phyloP scores from a whole-genome alignment of 2,329 filamentous ascomycete species.

The Ceratocystis ficicola region DNA sequence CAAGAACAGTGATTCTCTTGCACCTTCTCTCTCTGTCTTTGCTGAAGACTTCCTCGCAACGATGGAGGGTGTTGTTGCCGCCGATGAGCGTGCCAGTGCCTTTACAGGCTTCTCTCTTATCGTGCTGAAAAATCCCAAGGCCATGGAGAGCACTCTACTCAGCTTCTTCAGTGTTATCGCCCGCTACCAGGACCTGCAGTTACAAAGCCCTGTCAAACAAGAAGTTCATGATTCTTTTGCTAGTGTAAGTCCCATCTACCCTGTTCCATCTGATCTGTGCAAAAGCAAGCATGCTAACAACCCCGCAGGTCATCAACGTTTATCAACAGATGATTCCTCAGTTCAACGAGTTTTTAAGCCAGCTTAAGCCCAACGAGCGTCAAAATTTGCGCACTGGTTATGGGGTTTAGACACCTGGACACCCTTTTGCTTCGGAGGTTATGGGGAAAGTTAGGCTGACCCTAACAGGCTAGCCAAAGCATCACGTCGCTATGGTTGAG shows the following conservation, averaged over 20 bases:
- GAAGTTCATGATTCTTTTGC: conserved; percentile 63
- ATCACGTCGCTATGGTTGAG: not conserved
- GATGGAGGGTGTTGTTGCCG: conserved; percentile 75
- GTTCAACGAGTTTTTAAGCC: conserved; percentile 43
- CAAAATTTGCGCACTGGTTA: conserved; percentile 40
- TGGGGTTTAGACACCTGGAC: conserved; percentile 30
- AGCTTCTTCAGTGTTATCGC: conserved; percentile 79
- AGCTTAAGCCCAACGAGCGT: conserved; percentile 40
- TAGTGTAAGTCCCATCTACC: conserved; percentile 43
- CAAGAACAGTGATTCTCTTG: conserved; percentile 61
- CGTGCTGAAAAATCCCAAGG: conserved; percentile 74
- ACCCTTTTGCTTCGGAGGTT: not conserved
- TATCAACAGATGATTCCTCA: conserved; percentile 50
- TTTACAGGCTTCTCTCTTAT: conserved; percentile 82
- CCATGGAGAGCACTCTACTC: conserved; percentile 75
- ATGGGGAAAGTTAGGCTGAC: not conserved
- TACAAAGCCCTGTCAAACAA: conserved; percentile 48
- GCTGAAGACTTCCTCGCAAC: conserved; percentile 68
- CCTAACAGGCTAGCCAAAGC: not conserved
- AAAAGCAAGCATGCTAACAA: conserved; percentile 21
- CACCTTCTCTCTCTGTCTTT: conserved; percentile 66
- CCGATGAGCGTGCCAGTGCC: conserved; percentile 87
- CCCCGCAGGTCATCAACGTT: conserved; percentile 37
- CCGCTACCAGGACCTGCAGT: conserved; percentile 54
- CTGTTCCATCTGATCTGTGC: not conserved